Evolutionary conservation across 257 asterid genomes (phyloP), one percentile per base, ranked within the genome.

Genomic region (Sherardia arvensis): DNA sequence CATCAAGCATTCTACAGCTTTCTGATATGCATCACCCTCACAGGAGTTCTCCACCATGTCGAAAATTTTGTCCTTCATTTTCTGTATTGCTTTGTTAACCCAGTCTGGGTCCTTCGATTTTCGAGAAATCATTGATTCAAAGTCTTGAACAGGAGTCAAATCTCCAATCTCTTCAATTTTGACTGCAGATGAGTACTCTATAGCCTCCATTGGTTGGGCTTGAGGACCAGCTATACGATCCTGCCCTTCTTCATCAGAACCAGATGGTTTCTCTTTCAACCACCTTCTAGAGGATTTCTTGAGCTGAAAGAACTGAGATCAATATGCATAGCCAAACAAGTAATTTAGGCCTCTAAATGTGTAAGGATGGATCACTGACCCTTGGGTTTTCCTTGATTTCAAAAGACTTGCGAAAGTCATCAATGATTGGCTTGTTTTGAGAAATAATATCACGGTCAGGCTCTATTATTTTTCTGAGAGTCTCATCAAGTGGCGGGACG

Each of bases 321-420:
- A 59, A 17, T 58, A 53, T 48, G 27, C 9, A 49, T 26, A 48
- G 34, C 21, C 6, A 30, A 22, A 32, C 62, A n/a, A 11, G 22
- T 11, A 33, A 51, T 30, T 21, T 22, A 65, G 51, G 22, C 28
- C 53, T 53, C 11, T 47, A 29, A 4, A 27, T 18, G 3, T 69
- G 40, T 34, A 34, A 45, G 43, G 23, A 11, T 23, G 17, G 18
- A 53, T 29, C 18, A 71, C 47, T 61, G 61, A 92, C 99, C 97
- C 87, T 90, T 6, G 97, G 97, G 75, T 93, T 87, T 72, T 90
- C 91, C 78, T 89, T 93, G 69, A 93, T 75, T 71, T 89, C 95
- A 49, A 93, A 93, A 62, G 65, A 61, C 75, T 74, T 70, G 5
- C 77, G 68, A 62, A 90, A 83, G 77, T 87, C 95, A 73, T 87